Evolutionary conservation across 139 green algal species (phyloP), one percentile per base, ranked within the genome.

Genomic region (Auxenochlorella pyrenoidosa): DNA sequence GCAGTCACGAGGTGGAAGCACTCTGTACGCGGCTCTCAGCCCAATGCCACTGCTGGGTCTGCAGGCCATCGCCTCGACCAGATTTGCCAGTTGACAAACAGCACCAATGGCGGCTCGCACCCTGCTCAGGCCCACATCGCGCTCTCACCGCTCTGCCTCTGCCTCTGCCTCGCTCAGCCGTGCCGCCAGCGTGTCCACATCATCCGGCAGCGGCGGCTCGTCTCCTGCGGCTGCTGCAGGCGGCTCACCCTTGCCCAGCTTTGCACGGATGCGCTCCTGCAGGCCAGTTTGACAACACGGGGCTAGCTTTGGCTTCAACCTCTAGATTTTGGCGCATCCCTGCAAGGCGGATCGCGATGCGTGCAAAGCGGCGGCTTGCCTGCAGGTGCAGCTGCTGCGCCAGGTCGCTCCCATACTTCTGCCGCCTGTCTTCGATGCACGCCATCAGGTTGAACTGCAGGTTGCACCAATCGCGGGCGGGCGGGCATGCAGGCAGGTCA

Each of bases 401-500:
- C 34, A 89, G 30, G 43, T 88, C 85, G 65, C 60, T 21, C 32
- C 28, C 8, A 13, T 79, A 71, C 76, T 70, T 71, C 76, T 76
- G 43, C 63, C 75, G 59, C 60, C 92, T 66, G 88, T 97, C 93
- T 10, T 90, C 93, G 32, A 98, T 93, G 26, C 99, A 44, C 1
- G 97, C 98, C 97, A 99, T 97, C 19, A 99, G 91, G 85, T 99
- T 99, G 94, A 99, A 99, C 34, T 85, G 84, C 30, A 41, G 22
- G 24, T 19, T 34, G 22, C 26, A 72, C 22, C 22, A 32, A n/a
- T n/a, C n/a, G n/a, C 34, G 8, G 2, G 22, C 15, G 13, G 32
- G n/a, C 2, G 66, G 66, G 63, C 13, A n/a, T 16, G 30, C 63
- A 36, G 63, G 28, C 26, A 26, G 13, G 47, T 54, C 47, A 30